phyloP scores from a whole-genome alignment of 805 yeast genomes.

The Tetrapisispora fleetii region DNA sequence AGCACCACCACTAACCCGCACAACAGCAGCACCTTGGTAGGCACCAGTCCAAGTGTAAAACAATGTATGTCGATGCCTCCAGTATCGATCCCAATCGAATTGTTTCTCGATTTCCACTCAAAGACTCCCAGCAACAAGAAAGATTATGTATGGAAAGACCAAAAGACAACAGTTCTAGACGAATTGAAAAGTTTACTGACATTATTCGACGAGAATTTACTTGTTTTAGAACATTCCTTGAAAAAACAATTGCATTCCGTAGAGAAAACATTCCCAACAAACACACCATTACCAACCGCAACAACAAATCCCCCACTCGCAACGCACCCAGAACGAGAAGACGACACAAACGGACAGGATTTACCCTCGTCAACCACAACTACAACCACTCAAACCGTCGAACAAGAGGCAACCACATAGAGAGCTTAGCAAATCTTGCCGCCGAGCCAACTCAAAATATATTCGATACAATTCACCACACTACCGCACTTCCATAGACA shows the following conservation, averaged over 20 bases:
- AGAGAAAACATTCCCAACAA: not conserved
- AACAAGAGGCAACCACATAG: too few relatives aligned
- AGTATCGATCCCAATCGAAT: conserved; percentile 16
- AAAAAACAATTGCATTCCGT: conserved; percentile 13
- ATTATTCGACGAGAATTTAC: conserved; percentile 24
- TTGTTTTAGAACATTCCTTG: conserved; percentile 22
- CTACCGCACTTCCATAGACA: too few relatives aligned
- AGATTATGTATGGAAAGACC: conserved; percentile 13
- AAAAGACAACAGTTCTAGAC: conserved; percentile 23
- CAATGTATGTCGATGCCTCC: conserved; percentile 22
- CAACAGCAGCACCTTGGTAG: not conserved
- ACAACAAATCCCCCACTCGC: not conserved
- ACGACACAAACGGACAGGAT: not conserved
- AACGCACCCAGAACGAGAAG: not conserved
- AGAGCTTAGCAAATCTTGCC: too few relatives aligned
- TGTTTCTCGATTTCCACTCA: conserved; percentile 22
- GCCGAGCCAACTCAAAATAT: too few relatives aligned
- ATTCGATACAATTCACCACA: too few relatives aligned
- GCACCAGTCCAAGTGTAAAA: not conserved
- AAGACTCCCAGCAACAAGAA: conserved; percentile 4
- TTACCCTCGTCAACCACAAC: not conserved
- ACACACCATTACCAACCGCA: not conserved
- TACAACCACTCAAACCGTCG: not conserved
- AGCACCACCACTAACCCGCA: not conserved
- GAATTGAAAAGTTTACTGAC: conserved; percentile 21